Conservation (phyloP, 208 protist species). For the Wallacemonas sp. region DNA sequence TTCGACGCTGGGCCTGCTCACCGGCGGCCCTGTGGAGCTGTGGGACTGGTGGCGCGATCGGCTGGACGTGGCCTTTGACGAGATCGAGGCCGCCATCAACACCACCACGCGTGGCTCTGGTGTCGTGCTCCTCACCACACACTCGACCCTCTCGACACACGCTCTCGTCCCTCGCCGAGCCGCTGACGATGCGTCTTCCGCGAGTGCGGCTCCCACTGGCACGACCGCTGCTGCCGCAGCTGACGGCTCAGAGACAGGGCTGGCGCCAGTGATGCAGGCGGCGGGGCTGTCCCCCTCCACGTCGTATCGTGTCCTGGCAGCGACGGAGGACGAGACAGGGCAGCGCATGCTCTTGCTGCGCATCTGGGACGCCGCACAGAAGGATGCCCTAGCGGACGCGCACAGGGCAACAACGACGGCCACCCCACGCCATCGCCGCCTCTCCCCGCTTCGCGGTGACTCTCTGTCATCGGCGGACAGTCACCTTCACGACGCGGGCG, state of each 20-base stretch:
- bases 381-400: neutral
- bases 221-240: too few relatives aligned
- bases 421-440: slow-evolving; percentile 1
- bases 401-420: neutral
- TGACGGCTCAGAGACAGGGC: neutral
- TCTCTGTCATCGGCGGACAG: neutral
- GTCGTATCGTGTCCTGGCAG: slow-evolving; percentile 62
- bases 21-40: slow-evolving; percentile 64
- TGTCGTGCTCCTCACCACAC: slow-evolving; percentile 51
- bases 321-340: slow-evolving; percentile 33
- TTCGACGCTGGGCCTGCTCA: slow-evolving; percentile 42
- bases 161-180: neutral
- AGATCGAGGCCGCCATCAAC: slow-evolving; percentile 55
- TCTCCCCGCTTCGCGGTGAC: slow-evolving; percentile 20
- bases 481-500: neutral
- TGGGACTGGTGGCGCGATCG: slow-evolving; percentile 60
- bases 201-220: too few relatives aligned
- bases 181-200: neutral
- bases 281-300: slow-evolving; percentile 33
- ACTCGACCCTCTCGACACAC: slow-evolving; percentile 13
- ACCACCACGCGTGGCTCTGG: slow-evolving; percentile 48
- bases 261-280: neutral
- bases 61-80: slow-evolving; percentile 32
- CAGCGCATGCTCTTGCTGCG: slow-evolving; percentile 46
- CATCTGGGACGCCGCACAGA: slow-evolving; percentile 34